These are phyloP conservation scores for Gaultheria prostrata DNA, from an alignment of 148 eudicot species.

Conservation along the genomic window DNA sequence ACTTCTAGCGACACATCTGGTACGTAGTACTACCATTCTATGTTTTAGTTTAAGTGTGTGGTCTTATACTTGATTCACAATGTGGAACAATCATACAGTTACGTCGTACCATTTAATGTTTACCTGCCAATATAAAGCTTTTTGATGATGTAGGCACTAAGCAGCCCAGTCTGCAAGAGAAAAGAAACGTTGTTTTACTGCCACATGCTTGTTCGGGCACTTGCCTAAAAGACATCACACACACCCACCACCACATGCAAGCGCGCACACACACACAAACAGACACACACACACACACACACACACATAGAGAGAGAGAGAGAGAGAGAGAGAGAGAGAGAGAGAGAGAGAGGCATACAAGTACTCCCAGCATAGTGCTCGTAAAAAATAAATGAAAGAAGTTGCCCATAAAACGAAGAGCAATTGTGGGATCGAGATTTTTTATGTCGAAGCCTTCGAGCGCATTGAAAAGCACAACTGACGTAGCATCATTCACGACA, in stretches of 20 bases:
- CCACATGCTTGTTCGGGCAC: neutral
- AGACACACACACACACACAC: neutral
- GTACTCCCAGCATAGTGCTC: constrained; percentile 63
- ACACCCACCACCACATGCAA: neutral
- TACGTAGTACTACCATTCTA: neutral
- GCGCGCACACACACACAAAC: neutral
- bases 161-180: constrained; percentile 68
- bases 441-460: constrained; percentile 60
- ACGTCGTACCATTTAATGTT: neutral
- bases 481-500: constrained; percentile 81
- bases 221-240: neutral
- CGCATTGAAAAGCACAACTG: constrained; percentile 79
- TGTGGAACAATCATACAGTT: neutral
- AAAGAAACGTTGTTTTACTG: constrained; percentile 12
- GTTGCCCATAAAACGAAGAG: constrained; percentile 48
- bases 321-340: constrained; percentile 12
- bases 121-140: constrained; percentile 77
- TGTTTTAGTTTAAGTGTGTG: neutral
- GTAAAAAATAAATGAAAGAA: constrained; percentile 55
- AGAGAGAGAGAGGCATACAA: constrained; percentile 39
- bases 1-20: neutral
- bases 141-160: constrained; percentile 65
- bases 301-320: too few relatives aligned
- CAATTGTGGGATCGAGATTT: constrained; percentile 39
- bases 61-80: neutral